phyloP scores from a whole-genome alignment of 2,329 filamentous ascomycete species.

The Aspergillus caelatus region DNA sequence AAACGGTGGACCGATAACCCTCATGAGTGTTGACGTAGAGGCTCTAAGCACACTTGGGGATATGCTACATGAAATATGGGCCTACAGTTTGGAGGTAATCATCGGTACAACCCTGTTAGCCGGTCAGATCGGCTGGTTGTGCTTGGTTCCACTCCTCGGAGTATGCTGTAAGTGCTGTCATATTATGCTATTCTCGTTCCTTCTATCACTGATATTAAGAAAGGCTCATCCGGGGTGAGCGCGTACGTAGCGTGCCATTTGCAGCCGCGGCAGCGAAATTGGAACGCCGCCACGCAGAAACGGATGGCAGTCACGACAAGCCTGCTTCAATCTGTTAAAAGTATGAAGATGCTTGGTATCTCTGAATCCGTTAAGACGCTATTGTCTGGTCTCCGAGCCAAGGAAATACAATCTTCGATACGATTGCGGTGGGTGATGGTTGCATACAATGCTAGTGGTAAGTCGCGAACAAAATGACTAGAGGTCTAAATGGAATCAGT shows the following conservation, averaged over 20 bases:
- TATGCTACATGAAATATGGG: constrained; percentile 8
- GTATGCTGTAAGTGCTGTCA: not conserved
- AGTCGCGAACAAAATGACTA: not conserved
- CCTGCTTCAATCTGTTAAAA: not conserved
- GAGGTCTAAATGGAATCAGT: not conserved
- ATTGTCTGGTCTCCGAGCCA: too few relatives aligned
- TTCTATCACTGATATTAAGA: too few relatives aligned
- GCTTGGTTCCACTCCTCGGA: not conserved
- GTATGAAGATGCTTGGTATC: constrained; percentile 7
- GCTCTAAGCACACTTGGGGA: not conserved
- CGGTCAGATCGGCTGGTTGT: not conserved
- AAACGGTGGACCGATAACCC: not conserved
- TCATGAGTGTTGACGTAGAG: constrained; percentile 2
- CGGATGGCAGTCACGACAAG: not conserved
- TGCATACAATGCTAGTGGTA: constrained; percentile 6
- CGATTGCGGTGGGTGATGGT: not conserved
- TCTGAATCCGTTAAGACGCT: too few relatives aligned
- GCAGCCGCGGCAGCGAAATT: not conserved
- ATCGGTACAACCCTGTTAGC: not conserved
- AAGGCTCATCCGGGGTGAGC: not conserved
- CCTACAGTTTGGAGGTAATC: not conserved
- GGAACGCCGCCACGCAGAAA: constrained; percentile 1
- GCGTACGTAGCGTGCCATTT: constrained; percentile 4
- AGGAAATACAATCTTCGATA: too few relatives aligned
- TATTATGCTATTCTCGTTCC: too few relatives aligned